Evolutionary conservation across 768 basidiomycete genomes (phyloP), one percentile per base, ranked within the genome.

Genomic region (Lactarius vividus): DNA sequence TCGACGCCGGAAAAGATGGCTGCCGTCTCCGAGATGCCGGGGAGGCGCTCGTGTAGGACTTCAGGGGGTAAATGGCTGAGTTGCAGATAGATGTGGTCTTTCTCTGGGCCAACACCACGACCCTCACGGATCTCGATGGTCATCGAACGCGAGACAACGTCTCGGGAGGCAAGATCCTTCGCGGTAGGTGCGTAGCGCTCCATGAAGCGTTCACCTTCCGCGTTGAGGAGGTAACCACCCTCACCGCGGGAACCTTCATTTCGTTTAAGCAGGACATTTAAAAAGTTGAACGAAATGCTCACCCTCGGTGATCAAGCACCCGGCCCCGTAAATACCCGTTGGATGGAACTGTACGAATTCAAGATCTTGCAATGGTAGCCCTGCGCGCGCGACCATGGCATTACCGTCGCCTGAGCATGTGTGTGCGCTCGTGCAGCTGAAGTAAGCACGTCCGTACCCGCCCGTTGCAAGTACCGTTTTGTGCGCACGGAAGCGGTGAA

Each of bases 321-420:
- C 97, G 72, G 97, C 96, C 71, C 97, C 97, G 75, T 98, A 99
- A 73, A 99, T 98, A 79, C 97, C 97, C 55, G 97, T 98, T 2
- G 97, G 97, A 77, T 98, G 97, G 92, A 99, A 99, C 77, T 99
- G 97, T n/a, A 98, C 96, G 75, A 99, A 99, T 78, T 99, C 97
- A 67, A 91, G 77, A 79, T 99, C 97, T 80, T 98, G 97, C 53
- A 98, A 82, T 61, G 97, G 97, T 61, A 99, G 82, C 37, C 97
- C 97, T 31, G 97, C 97, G 73, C 97, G 88, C 58, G 88, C 88
- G 70, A 98, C 94, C 97, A 99, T 99, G 37, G 93, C 97, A 73
- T 98, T 98, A 66, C 97, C 97, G 71, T 99, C 97, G 75, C 97
- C 97, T 61, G 96, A 92, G 80, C 97, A 99, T 20, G 97, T 99